Evolutionary conservation across 2,329 filamentous ascomycete species (phyloP).

Genomic region (Fusarium sambucinum): DNA sequence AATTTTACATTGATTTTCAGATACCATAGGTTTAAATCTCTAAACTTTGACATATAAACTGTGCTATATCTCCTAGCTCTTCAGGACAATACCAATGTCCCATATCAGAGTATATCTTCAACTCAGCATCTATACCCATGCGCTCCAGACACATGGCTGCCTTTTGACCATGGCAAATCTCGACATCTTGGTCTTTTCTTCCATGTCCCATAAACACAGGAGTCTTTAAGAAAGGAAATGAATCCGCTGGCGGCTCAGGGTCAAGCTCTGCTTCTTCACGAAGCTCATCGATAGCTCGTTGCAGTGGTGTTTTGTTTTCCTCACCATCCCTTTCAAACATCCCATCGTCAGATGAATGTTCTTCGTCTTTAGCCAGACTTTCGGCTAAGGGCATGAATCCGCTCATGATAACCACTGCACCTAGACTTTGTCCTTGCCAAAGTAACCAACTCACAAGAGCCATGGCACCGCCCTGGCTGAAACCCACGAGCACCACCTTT

Average conservation of each 20-base stretch:
- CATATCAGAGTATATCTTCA: constrained; percentile 56
- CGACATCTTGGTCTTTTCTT: constrained; percentile 57
- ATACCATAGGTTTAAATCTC: neutral
- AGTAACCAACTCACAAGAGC: constrained; percentile 57
- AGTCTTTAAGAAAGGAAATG: constrained; percentile 44
- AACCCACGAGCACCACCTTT: constrained; percentile 61
- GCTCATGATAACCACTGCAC: constrained; percentile 58
- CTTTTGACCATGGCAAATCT: constrained; percentile 52
- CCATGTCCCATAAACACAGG: constrained; percentile 63
- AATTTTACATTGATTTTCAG: neutral
- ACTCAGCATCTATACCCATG: constrained; percentile 53
- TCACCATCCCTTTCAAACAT: constrained; percentile 37
- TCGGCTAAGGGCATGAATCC: constrained; percentile 60
- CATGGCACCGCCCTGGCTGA: constrained; percentile 68
- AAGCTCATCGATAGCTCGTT: constrained; percentile 44
- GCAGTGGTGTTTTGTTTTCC: constrained; percentile 29
- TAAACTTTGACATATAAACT: constrained; percentile 46
- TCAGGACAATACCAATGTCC: constrained; percentile 60
- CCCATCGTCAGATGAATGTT: constrained; percentile 17
- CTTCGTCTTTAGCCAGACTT: constrained; percentile 40
- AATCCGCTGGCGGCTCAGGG: neutral
- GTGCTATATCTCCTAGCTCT: constrained; percentile 56
- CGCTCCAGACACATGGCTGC: constrained; percentile 51
- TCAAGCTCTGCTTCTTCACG: constrained; percentile 48
- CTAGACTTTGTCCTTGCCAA: constrained; percentile 57